Percentiles rank a stretch among this genome's conserved stretches.
phyloP scores from a whole-genome alignment of 2,329 filamentous ascomycete species.

The Periconia sp. region DNA sequence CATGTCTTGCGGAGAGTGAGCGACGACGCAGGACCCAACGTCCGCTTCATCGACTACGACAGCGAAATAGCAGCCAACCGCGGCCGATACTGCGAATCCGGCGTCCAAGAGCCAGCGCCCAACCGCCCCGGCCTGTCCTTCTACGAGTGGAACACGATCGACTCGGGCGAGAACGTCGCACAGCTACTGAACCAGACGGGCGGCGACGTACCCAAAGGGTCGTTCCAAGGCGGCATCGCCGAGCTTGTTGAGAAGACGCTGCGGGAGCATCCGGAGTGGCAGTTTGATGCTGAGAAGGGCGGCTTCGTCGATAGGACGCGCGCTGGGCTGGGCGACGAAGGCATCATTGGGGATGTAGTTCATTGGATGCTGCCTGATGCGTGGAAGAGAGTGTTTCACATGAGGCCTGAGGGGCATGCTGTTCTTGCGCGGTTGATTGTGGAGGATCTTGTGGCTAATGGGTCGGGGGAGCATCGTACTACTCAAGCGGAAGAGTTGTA shows the following conservation, averaged over 20 bases:
- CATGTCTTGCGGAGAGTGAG: constrained; percentile 22
- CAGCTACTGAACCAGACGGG: constrained; percentile 24
- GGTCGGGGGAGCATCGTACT: background rate
- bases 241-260: constrained; percentile 30
- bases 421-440: constrained; percentile 29
- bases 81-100: constrained; percentile 36
- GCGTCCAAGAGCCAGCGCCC: constrained; percentile 31
- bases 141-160: constrained; percentile 40
- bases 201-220: constrained; percentile 28
- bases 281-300: constrained; percentile 30
- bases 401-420: constrained; percentile 29
- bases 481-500: constrained; percentile 7
- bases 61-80: constrained; percentile 12
- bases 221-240: constrained; percentile 33
- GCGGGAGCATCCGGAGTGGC: constrained; percentile 32
- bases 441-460: constrained; percentile 20
- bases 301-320: constrained; percentile 29
- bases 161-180: constrained; percentile 27
- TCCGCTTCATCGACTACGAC: constrained; percentile 36
- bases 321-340: constrained; percentile 11
- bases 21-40: constrained; percentile 17
- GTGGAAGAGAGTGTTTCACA: constrained; percentile 39
- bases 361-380: constrained; percentile 38
- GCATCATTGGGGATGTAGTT: constrained; percentile 26
- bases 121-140: constrained; percentile 33